Percentiles rank a stretch among this genome's conserved stretches.
Evolutionary conservation across 108 stramenopile species (phyloP).

Genomic region (Cylindrotheca closterium): DNA sequence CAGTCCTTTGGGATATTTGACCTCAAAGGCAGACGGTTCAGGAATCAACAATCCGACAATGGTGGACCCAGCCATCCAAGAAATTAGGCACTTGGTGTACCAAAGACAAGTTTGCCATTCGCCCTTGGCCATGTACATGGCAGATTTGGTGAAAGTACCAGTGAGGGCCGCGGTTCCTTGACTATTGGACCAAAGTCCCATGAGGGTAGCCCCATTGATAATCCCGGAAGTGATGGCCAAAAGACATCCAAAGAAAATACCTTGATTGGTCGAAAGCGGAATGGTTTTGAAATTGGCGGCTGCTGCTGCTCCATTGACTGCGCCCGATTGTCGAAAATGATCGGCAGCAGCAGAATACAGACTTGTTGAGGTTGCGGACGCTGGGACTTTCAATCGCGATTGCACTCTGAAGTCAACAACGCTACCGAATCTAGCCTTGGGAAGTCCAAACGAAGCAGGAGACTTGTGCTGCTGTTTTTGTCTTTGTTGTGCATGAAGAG

Average conservation of each 20-base stretch:
- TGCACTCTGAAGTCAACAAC: no score
- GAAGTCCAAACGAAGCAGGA: no score
- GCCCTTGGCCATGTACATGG: conserved; percentile 29
- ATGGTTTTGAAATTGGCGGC: no score
- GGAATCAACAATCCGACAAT: conserved; percentile 34
- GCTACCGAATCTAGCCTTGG: no score
- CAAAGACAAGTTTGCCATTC: conserved; percentile 11
- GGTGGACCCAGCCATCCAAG: conserved; percentile 27
- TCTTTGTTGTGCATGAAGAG: no score
- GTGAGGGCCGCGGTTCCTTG: conserved; percentile 48
- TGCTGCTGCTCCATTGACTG: no score
- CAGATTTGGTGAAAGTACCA: conserved; percentile 45
- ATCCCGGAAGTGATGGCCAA: conserved; percentile 44
- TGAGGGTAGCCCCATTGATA: conserved; percentile 47
- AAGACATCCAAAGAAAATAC: background rate
- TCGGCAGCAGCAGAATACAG: no score
- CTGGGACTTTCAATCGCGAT: no score
- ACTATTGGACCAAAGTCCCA: conserved; percentile 22
- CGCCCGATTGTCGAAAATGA: no score
- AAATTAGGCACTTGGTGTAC: conserved; percentile 1
- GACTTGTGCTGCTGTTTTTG: no score
- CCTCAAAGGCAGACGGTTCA: conserved; percentile 12
- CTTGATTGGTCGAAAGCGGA: no score
- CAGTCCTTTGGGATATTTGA: background rate
- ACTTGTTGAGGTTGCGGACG: no score